Base-by-base conservation (phyloP, 2,329 filamentous ascomycete genomes). In the Diaporthe sp. region DNA sequence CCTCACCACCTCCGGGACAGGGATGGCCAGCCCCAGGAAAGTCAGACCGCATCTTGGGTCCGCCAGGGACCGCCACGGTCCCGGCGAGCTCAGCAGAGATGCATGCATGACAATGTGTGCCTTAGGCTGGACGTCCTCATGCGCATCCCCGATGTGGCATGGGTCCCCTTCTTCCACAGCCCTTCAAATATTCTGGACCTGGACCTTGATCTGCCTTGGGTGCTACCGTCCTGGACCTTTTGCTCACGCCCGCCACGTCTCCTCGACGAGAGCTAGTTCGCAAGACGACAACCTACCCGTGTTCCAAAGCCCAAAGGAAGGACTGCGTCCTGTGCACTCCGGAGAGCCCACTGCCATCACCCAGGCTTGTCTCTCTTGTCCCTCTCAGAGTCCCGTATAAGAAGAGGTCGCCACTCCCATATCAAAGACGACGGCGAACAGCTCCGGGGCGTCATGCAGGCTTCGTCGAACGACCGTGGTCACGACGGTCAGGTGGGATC, bases 81-180 rank as follows among this genome's bases (percentile, higher is more conserved):
- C 39, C 65, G 46, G 39, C 46, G 65, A 53, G 46, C 65, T 68
- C 65, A 53, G 31, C 46, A 68, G 46, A 53, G 31, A 53, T 53
- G 46, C 65, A 53, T 39, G 74, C 74, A 75, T 75, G 60, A 72
- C 28, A 22, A n/a, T 25, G n/a, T 44, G 51, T 28, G 28, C 39
- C 65, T 68, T 60, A 73, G 39, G 60, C 42, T 67, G 19, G 51
- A 37, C 2, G 51, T 53, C 65, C 60, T 75, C 68, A 68, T 73
- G 60, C 60, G 37, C 55, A 60, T 73, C 60, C 57, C 61, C 15
- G 51, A 49, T 31, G 17, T 34, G 37, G 12, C 51, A 57, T 74
- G 60, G 72, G 55, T 46, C 72, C 51, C 42, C 44, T 68, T 28
- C 62, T 55, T 31, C 46, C 65, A 68, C 28, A 46, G n/a, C 31